Percentiles rank a stretch among this genome's conserved stretches.
Evolutionary conservation across 2,329 filamentous ascomycete species (phyloP).

Genomic region (Fusarium falciforme): DNA sequence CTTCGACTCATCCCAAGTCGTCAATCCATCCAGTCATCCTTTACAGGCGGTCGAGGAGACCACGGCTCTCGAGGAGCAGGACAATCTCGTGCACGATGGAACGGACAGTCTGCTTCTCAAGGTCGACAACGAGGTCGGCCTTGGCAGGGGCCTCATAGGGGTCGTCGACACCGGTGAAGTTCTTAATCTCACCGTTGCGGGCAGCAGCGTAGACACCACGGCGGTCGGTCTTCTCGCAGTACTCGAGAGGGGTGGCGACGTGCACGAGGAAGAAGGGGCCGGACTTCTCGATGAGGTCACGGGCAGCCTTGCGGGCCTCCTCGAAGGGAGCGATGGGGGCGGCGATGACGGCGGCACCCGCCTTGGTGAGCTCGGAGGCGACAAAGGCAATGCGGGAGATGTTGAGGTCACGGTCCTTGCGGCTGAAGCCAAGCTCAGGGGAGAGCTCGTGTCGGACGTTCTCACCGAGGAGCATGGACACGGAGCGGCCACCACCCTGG

Average conservation of each 20-base stretch:
- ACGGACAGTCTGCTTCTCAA: constrained; percentile 87
- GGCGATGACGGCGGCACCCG: constrained; percentile 94
- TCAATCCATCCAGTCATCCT: constrained; percentile 19
- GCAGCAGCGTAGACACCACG: constrained; percentile 89
- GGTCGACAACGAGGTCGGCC: constrained; percentile 85
- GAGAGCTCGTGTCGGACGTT: constrained; percentile 94
- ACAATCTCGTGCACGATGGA: constrained; percentile 98
- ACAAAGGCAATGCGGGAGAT: constrained; percentile 97
- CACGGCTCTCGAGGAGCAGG: constrained; percentile 88
- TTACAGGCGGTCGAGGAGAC: constrained; percentile 80
- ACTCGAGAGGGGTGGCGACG: constrained; percentile 91
- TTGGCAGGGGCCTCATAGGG: constrained; percentile 89
- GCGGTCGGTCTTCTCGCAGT: constrained; percentile 95
- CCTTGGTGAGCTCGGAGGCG: constrained; percentile 90
- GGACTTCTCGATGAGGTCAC: constrained; percentile 86
- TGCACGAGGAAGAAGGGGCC: constrained; percentile 96
- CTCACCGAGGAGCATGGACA: constrained; percentile 94
- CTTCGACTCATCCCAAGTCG: constrained; percentile 20
- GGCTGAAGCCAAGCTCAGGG: constrained; percentile 93
- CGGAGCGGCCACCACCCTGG: constrained; percentile 95
- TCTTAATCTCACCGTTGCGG: constrained; percentile 90
- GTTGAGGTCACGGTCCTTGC: constrained; percentile 93
- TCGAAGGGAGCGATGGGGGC: constrained; percentile 97
- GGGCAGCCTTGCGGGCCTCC: constrained; percentile 78
- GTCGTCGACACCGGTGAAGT: constrained; percentile 98